Evolutionary conservation across 2,329 filamentous ascomycete genomes (phyloP).

Genomic region (Microcyclosporella mali): DNA sequence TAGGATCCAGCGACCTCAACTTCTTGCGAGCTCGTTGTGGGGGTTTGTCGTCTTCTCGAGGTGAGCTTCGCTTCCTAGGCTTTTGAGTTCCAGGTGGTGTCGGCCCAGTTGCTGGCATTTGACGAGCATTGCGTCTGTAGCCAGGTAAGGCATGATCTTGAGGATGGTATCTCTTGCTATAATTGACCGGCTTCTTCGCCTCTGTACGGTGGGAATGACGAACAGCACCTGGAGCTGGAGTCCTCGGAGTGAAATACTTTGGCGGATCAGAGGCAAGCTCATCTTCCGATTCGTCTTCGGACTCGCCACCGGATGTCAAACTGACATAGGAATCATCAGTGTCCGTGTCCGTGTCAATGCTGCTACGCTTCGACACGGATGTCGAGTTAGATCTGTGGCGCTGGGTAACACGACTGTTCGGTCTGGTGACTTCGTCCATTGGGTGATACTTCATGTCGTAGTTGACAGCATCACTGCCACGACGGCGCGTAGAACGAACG

Average conservation of each 20-base stretch:
- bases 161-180: constrained; percentile 22
- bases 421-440: constrained; percentile 22
- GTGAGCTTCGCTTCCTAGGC: too few relatives aligned
- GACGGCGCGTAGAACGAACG: constrained; percentile 16
- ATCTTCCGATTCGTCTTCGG: background rate
- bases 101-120: too few relatives aligned
- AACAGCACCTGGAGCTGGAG: constrained; percentile 19
- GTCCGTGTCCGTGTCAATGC: constrained; percentile 2
- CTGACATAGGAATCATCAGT: constrained; percentile 6
- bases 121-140: constrained; percentile 9
- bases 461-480: constrained; percentile 10
- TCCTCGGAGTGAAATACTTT: constrained; percentile 4
- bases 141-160: constrained; percentile 22
- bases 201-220: constrained; percentile 19
- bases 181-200: constrained; percentile 19
- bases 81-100: too few relatives aligned
- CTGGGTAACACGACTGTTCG: constrained; percentile 10
- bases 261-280: background rate
- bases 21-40: too few relatives aligned
- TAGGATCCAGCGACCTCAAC: too few relatives aligned
- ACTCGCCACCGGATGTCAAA: background rate
- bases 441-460: constrained; percentile 23
- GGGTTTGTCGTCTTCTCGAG: too few relatives aligned
- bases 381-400: constrained; percentile 10
- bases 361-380: constrained; percentile 4